Base-by-base conservation (phyloP, 2,329 filamentous ascomycete species). In the Colletotrichum cordylinicola region DNA sequence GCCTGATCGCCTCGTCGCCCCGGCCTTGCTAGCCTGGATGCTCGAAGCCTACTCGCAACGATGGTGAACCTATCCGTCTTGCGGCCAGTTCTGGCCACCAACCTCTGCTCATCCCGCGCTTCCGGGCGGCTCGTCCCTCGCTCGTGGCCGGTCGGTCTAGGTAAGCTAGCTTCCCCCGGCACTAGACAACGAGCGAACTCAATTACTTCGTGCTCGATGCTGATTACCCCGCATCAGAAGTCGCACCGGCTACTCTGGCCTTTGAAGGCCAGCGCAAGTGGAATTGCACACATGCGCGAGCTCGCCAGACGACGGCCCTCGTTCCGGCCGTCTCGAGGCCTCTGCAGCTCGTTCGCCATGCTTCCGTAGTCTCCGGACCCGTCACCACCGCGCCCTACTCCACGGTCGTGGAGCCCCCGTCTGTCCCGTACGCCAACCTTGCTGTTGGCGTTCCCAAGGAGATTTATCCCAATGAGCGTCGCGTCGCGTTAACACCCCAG, bases 401-500 rank as follows among this genome's bases (percentile, higher is more conserved):
- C 21, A 87, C 88, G 7, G 82, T 84, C 12, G 81, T 81, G n/a
- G 66, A 82, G 18, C 81, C 89, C 16, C 84, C 85, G 4, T 88
- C 89, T 29, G 90, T 85, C 4, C 94, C 95, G 1, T 98, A 96
- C 83, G 87, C 90, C 24, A 88, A 93, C 60, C 89, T 98, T 72
- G 94, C 92, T 6, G 92, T 98, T 64, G 95, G 95, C 74, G 91
- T 97, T 6, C 95, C 95, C 16, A 91, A 90, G 74, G 96, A 98
- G 84, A 93, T 91, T n/a, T 95, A 91, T 80, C 91, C 92, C 1
- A 91, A 93, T 74, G 96, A 98, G 86, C 92, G 94, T 56, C 94
- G 96, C 67, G 95, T 98, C 16, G 95, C 96, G 35, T 89, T 98
- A 72, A 96, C 95, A 0, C 96, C 96, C 2, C 92, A 94, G 78